These are phyloP conservation scores for Fusarium sp. DNA, from an alignment of 2,329 filamentous ascomycete genomes.

Conservation along the genomic window DNA sequence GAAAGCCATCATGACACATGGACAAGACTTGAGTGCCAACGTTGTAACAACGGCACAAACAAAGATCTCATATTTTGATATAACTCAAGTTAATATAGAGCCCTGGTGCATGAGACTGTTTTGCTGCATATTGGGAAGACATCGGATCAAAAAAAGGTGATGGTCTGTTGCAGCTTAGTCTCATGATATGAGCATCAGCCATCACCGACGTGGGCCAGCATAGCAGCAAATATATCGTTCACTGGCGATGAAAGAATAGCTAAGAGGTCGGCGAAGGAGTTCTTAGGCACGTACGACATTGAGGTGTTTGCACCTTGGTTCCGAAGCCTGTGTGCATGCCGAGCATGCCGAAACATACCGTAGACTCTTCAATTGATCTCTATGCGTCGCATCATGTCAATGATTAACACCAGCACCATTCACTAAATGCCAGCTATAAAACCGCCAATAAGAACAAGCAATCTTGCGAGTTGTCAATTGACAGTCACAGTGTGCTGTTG, in stretches of 20 bases:
- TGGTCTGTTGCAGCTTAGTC: neutral
- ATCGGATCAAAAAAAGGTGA: neutral
- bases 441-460: neutral
- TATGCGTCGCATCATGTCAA: neutral
- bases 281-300: fast-evolving
- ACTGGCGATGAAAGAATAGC: fast-evolving
- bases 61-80: fast-evolving
- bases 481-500: neutral
- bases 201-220: neutral
- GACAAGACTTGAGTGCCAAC: fast-evolving
- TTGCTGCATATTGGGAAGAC: fast-evolving
- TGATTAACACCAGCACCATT: neutral
- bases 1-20: neutral
- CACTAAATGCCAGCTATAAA: fast-evolving
- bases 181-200: neutral
- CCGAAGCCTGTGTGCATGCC: neutral
- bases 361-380: neutral
- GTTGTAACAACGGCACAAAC: fast-evolving
- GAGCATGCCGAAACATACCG: neutral
- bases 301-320: neutral
- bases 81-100: fast-evolving
- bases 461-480: neutral
- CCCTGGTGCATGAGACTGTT: fast-evolving
- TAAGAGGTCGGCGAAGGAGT: fast-evolving
- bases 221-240: fast-evolving